These are phyloP conservation scores for Hondaea fermentalgiana DNA, from an alignment of 108 stramenopile species.

Conservation along the genomic window DNA sequence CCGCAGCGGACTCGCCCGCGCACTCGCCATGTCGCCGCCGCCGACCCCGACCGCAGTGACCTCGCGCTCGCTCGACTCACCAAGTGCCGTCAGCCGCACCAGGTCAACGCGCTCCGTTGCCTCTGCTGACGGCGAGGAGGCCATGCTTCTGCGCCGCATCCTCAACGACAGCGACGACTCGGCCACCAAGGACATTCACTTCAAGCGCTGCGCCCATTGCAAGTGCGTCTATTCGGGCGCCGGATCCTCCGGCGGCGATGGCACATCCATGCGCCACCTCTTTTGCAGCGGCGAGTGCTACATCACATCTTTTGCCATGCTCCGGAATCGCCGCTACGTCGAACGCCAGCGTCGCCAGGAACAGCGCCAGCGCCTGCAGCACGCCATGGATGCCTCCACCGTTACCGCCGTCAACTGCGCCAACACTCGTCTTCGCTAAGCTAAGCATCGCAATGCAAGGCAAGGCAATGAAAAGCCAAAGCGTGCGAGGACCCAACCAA, in stretches of 20 bases:
- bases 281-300: constrained; percentile 19
- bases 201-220: not conserved
- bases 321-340: not conserved
- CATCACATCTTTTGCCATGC: constrained; percentile 2
- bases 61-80: not conserved
- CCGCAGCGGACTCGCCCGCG: not conserved
- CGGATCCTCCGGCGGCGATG: not conserved
- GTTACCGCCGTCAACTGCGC: not conserved
- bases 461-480: too few species aligned
- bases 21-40: not conserved
- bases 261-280: not conserved
- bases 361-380: not conserved
- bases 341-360: not conserved
- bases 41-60: not conserved
- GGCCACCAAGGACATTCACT: not conserved
- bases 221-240: not conserved
- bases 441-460: not conserved
- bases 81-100: not conserved
- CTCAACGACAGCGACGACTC: not conserved
- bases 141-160: not conserved
- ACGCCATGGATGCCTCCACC: not conserved
- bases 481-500: too few species aligned
- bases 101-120: not conserved
- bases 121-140: not conserved
- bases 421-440: not conserved